A percentile compares a stretch with the other conserved stretches of the same genome.
Evolutionary conservation across 2,329 filamentous ascomycete genomes (phyloP).

Genomic region (Arthrobotrys megalospora): DNA sequence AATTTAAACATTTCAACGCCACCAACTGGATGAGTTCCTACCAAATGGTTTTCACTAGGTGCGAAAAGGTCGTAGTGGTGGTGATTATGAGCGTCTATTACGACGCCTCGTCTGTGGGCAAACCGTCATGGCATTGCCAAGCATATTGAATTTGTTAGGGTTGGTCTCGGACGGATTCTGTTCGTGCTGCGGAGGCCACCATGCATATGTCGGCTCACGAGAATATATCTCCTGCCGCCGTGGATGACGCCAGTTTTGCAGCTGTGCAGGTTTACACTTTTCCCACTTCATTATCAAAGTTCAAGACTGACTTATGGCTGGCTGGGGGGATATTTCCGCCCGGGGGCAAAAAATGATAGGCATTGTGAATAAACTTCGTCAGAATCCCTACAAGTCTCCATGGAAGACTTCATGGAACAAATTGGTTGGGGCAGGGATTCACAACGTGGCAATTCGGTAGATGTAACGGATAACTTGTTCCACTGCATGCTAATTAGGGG

Average conservation of each 20-base stretch:
- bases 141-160: conserved; percentile 2
- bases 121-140: not conserved
- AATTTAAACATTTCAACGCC: too few species aligned
- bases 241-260: conserved; percentile 28
- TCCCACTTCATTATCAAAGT: not conserved
- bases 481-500: conserved; percentile 28
- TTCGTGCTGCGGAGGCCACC: not conserved
- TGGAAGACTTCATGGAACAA: conserved; percentile 37
- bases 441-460: conserved; percentile 52
- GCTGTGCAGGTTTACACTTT: not conserved
- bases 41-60: conserved; percentile 8
- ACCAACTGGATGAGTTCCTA: conserved; percentile 25
- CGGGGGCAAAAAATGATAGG: not conserved
- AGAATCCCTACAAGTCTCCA: conserved; percentile 34
- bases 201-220: conserved; percentile 12
- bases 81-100: conserved; percentile 17
- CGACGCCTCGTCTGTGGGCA: conserved; percentile 13
- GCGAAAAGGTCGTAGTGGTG: conserved; percentile 1
- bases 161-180: conserved; percentile 13
- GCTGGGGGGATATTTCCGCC: conserved; percentile 2
- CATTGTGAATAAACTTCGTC: conserved; percentile 40
- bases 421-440: conserved; percentile 43
- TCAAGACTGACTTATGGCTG: not conserved
- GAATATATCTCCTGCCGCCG: conserved; percentile 20
- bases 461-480: conserved; percentile 43